Base-by-base conservation (phyloP, 345 rosid species). In the Cardamine resedifolia region DNA sequence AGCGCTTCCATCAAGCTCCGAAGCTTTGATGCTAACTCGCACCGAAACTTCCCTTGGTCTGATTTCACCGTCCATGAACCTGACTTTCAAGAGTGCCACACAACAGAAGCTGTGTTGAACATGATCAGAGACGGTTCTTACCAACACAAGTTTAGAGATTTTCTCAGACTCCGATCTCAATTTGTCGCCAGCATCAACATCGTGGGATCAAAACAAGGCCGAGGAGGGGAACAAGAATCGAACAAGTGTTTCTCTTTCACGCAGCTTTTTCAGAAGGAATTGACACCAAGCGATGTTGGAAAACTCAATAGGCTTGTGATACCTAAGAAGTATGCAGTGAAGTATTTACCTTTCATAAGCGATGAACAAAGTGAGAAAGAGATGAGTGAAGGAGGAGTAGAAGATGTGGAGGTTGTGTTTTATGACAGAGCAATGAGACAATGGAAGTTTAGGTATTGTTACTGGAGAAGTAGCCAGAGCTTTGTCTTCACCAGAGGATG, bases 281-380 rank as follows among this genome's bases (percentile, higher is more conserved):
- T 93, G 18, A 93, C 97, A 2, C 94, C 97, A 0, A 93, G 97
- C 21, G 96, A 93, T 66, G 98, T 93, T 2, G 96, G 98, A 2
- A 88, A 86, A 48, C 92, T 94, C 3, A 94, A 94, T 16, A 80
- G 97, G 73, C 86, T 94, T 31, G 98, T 94, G 26, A 86, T 90
- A 58, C 98, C 97, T 0, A 90, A 90, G 75, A 90, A 81, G 77
- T 81, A 39, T 58, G 97, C 97, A 0, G 71, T 81, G 1, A 85
- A 86, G 78, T 82, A 81, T 74, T 72, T 90, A 16, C 90, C 96
- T 2, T 70, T 11, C 7, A 75, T 86, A 4, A 58, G 45, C 5
- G 81, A 71, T 4, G 64, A 53, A 2, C 49, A 11, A 2, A 79
- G 38, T 7, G 74, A 34, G 16, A 71, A 31, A 10, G 81, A 71